These are phyloP conservation scores for Gelatoporia subvermispora DNA, from an alignment of 768 basidiomycete genomes.

Conservation along the genomic window DNA sequence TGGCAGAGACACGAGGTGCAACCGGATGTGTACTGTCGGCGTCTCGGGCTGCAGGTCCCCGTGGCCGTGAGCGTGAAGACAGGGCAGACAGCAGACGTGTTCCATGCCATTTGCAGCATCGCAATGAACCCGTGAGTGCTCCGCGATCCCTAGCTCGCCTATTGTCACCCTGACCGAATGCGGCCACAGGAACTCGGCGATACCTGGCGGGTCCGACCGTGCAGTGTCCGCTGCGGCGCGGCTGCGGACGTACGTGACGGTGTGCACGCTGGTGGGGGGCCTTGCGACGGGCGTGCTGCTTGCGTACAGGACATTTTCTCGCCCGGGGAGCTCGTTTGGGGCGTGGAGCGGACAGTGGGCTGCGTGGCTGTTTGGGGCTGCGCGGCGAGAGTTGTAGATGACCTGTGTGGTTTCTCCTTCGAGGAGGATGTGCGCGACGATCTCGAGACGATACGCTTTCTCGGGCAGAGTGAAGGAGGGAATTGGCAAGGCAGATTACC, in stretches of 20 bases:
- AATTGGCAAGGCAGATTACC: neutral
- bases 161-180: conserved; percentile 8
- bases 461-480: neutral
- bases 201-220: conserved; percentile 78
- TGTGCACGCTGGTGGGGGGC: conserved; percentile 72
- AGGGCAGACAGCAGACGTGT: conserved; percentile 81
- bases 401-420: neutral
- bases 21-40: conserved; percentile 92
- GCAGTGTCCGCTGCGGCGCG: conserved; percentile 65
- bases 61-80: conserved; percentile 90
- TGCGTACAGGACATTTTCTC: conserved; percentile 61
- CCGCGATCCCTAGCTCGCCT: conserved; percentile 1
- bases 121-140: conserved; percentile 73
- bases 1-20: conserved; percentile 92
- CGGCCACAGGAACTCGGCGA: conserved; percentile 20
- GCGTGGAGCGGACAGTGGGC: conserved; percentile 59
- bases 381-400: conserved; percentile 39
- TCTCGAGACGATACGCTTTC: neutral
- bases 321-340: conserved; percentile 52
- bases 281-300: conserved; percentile 68
- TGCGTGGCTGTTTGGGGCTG: conserved; percentile 58
- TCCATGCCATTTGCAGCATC: conserved; percentile 78
- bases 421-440: neutral
- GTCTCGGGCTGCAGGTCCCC: conserved; percentile 86
- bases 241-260: conserved; percentile 64